Evolutionary conservation across 2,329 filamentous ascomycete genomes (phyloP).

Genomic region (Penicillium sp.): DNA sequence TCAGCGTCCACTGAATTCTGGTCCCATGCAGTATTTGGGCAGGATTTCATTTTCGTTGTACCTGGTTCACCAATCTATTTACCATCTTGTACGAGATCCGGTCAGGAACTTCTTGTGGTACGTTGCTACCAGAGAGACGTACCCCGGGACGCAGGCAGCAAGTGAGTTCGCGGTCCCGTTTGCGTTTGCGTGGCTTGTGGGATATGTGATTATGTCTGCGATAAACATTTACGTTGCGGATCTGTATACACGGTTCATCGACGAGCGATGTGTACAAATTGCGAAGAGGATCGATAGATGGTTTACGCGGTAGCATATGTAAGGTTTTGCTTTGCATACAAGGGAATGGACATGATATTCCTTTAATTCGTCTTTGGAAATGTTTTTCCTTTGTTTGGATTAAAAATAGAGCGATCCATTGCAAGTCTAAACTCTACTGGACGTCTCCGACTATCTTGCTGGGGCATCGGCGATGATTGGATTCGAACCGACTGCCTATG

Average conservation of each 20-base stretch:
- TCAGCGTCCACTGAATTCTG: slow-evolving; percentile 19
- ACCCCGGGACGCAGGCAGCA: slow-evolving; percentile 4
- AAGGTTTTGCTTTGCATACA: not conserved
- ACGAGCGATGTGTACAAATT: slow-evolving; percentile 8
- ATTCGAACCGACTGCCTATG: no score
- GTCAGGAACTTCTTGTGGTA: slow-evolving; percentile 17
- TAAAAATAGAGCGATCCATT: no score
- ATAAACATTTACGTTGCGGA: slow-evolving; percentile 3
- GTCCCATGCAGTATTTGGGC: slow-evolving; percentile 27
- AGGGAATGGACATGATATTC: not conserved
- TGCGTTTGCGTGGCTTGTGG: slow-evolving; percentile 10
- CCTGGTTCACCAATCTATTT: slow-evolving; percentile 25
- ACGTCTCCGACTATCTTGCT: no score
- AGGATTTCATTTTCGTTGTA: slow-evolving; percentile 34
- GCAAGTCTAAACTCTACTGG: no score
- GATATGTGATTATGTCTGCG: slow-evolving; percentile 1
- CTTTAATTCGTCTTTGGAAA: not conserved
- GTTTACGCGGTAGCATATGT: slow-evolving; percentile 2
- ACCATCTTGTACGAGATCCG: slow-evolving; percentile 16
- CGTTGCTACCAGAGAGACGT: slow-evolving; percentile 4
- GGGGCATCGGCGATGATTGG: no score
- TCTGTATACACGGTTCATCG: slow-evolving; percentile 5
- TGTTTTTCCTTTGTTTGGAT: no score
- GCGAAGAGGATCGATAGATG: slow-evolving; percentile 9
- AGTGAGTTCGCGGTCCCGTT: slow-evolving; percentile 5